Conservation (phyloP, 768 basidiomycete species). For the Rhizopogon roseolus region DNA sequence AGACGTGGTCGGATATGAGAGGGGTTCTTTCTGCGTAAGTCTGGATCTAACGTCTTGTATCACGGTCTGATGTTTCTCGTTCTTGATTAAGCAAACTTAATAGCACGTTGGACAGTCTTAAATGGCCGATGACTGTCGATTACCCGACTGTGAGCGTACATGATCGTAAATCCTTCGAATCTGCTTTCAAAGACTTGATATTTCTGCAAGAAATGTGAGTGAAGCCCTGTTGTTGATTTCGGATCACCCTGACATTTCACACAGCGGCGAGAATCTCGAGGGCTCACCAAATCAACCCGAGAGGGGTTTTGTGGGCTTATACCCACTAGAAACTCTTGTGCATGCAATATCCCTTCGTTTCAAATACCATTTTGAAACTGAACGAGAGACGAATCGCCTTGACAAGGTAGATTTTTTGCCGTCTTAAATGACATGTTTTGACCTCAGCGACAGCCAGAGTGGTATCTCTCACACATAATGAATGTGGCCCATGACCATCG, state of each 20-base stretch:
- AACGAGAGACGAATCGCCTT: conserved; percentile 80
- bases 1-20: conserved; percentile 78
- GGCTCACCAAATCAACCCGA: conserved; percentile 1
- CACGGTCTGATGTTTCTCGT: neutral
- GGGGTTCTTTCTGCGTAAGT: conserved; percentile 57
- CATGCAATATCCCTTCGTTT: conserved; percentile 83
- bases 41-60: neutral
- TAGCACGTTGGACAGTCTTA: conserved; percentile 61
- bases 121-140: conserved; percentile 82
- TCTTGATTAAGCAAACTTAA: conserved; percentile 48
- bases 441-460: conserved; percentile 71
- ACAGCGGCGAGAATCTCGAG: conserved; percentile 49
- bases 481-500: conserved; percentile 86
- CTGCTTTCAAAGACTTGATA: conserved; percentile 72
- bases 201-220: conserved; percentile 76
- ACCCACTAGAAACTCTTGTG: conserved; percentile 80
- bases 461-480: conserved; percentile 91
- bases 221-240: neutral
- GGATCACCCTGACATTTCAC: neutral
- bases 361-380: conserved; percentile 91
- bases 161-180: conserved; percentile 64
- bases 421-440: neutral
- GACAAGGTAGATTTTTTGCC: conserved; percentile 64
- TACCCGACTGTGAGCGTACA: conserved; percentile 47
- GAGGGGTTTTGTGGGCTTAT: conserved; percentile 48